Conservation (phyloP, 169 alveolate genomes). For the Cryptosporidium parvum region DNA sequence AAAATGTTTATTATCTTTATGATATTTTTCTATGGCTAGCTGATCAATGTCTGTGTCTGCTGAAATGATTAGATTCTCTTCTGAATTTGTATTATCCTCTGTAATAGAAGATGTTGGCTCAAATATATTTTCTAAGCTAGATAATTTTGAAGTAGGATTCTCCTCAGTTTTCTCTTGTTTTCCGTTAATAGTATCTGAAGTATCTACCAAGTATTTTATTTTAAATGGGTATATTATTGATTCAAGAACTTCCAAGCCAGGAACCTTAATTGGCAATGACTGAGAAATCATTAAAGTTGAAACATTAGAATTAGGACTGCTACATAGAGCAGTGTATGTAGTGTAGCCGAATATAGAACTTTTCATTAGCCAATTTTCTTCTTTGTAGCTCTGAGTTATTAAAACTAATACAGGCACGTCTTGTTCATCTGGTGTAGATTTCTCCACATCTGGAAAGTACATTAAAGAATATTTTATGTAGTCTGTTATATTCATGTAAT, state of each 20-base stretch:
- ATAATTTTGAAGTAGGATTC: background rate
- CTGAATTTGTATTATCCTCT: background rate
- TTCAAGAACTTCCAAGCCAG: slow-evolving; percentile 47
- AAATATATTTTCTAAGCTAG: background rate
- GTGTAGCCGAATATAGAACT: slow-evolving; percentile 42
- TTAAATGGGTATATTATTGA: slow-evolving; percentile 57
- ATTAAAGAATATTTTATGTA: slow-evolving; percentile 43
- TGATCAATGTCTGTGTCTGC: slow-evolving; percentile 21
- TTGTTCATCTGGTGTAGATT: slow-evolving; percentile 2
- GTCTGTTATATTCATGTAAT: slow-evolving; percentile 44
- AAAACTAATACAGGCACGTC: slow-evolving; percentile 65
- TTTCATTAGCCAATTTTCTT: slow-evolving; percentile 22
- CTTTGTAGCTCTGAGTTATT: slow-evolving; percentile 52
- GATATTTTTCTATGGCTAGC: slow-evolving; percentile 18
- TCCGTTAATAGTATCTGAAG: background rate
- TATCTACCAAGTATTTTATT: slow-evolving; percentile 13
- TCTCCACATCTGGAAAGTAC: slow-evolving; percentile 50
- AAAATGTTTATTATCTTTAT: slow-evolving; percentile 26
- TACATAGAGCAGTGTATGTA: slow-evolving; percentile 39
- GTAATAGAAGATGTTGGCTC: background rate
- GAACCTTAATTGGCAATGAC: slow-evolving; percentile 26
- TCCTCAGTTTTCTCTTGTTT: background rate
- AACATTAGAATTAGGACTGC: slow-evolving; percentile 41
- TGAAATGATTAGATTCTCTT: slow-evolving; percentile 27
- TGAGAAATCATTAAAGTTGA: slow-evolving; percentile 22